Base-by-base conservation (phyloP, 768 basidiomycete genomes). In the Lactarius quietus region DNA sequence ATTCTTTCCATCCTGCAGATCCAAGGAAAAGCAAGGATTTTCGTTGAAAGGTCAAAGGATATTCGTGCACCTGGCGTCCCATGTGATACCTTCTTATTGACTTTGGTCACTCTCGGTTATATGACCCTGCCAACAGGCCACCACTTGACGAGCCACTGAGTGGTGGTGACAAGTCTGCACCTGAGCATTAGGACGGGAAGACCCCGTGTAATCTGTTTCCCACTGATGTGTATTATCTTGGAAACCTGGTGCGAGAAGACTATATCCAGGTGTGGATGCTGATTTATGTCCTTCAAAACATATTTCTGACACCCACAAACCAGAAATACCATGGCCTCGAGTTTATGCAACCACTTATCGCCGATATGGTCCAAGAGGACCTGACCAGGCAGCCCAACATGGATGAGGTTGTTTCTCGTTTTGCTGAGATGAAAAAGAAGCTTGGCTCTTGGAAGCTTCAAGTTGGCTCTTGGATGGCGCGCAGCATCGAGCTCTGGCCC, bases 91-190 rank as follows among this genome's bases (percentile, higher is more conserved):
- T 72, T 52, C 60, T 77, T 53, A 77, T 77, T 20, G 79, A 79
- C n/a, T n/a, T n/a, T n/a, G n/a, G n/a, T n/a, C n/a, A n/a, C n/a
- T n/a, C n/a, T n/a, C n/a, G n/a, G n/a, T 39, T 36, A 0, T 79
- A 75, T 41, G 69, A 70, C 3, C 73, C 76, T 0, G 57, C 70
- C 0, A 70, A 75, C 4, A 33, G 55, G 18, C 23, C 38, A 0
- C 64, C 79, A 0, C 69, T 64, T 0, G 76, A 74, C 29, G 35
- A 57, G 5, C 73, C 76, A 0, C 71, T 79, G 3, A 64, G 64
- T 6, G 82, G 80, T 1, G 80, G 76, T 2, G 82, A 85, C 69
- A 75, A 75, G 56, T 70, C 78, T 0, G 73, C 75, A 0, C 77
- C 77, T 1, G 76, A 78, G 61, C 74, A 74, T 55, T 59, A 64